Percentiles rank a stretch among this genome's conserved stretches.
Conservation (phyloP, 768 basidiomycete species). For the Termitomyces sp. region DNA sequence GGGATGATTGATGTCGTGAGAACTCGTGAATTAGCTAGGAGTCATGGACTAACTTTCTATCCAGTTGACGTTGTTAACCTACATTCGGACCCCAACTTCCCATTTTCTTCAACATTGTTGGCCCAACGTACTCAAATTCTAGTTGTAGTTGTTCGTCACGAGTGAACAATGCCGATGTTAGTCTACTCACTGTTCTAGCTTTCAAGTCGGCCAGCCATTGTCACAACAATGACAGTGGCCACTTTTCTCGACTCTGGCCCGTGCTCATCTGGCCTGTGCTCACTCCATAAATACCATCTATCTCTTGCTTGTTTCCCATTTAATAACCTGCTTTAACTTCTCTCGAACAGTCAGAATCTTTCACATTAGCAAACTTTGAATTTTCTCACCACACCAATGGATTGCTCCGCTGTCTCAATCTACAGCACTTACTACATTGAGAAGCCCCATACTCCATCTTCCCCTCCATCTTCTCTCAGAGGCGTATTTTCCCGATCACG, state of each 20-base stretch:
- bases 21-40: no score
- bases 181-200: not conserved
- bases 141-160: not conserved
- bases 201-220: no score
- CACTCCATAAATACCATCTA: not conserved
- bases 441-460: slow-evolving; percentile 2
- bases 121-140: not conserved
- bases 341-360: not conserved
- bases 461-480: slow-evolving; percentile 17
- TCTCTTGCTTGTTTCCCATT: not conserved
- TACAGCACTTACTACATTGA: slow-evolving; percentile 2
- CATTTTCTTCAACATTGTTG: not conserved
- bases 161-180: not conserved
- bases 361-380: not conserved
- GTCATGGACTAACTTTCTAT: not conserved
- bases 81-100: not conserved
- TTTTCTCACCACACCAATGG: not conserved
- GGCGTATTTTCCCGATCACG: slow-evolving; percentile 13
- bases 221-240: not conserved
- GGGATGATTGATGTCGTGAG: no score
- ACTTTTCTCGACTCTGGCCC: no score
- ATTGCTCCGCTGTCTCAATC: not conserved
- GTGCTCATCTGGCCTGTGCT: not conserved
- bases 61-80: not conserved
- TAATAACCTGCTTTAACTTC: not conserved